Evolutionary conservation across 2,329 filamentous ascomycete species (phyloP), one percentile per base, ranked within the genome.

Genomic region (Raffaelea deltoideospora): DNA sequence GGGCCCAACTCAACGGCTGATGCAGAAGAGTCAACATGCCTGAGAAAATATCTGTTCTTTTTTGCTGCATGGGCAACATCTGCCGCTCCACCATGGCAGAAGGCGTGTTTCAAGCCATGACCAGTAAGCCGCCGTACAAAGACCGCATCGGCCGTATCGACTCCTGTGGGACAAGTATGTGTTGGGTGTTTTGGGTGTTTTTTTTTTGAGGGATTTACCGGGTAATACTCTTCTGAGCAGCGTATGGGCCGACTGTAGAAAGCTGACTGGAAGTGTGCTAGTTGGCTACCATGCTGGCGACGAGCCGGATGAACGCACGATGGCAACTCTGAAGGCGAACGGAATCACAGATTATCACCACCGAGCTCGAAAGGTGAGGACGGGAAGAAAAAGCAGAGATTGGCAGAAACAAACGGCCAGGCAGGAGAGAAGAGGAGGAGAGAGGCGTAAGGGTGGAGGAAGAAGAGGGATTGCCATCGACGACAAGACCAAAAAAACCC

Each of bases 31-130:
- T n/a, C n/a, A n/a, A n/a, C n/a, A 53, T 53, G 50, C 15, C 47
- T 11, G 49, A 53, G 20, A 45, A 47, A 34, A 45, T 83, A 37
- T 86, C 79, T 3, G 80, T 96, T 27, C 72, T 96, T 36, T 96
- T 96, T 54, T 88, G 96, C 48, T 98, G 90, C 60, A 69, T 96
- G 24, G 90, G 90, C 55, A 98, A 98, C 59, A 96, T 96, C 52
- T 98, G 86, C 55, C 68, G 72, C 42, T 94, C 86, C 8, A 83
- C 90, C 23, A 96, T 98, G 90, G 85, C 87, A 32, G 88, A 96
- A 64, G 90, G 83, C 34, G 82, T 94, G 45, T 96, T 98, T 61
- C 74, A 76, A 40, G 72, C 77, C 41, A 61, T 90, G 29, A 69
- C 69, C 29, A 65, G 70, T 46, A 70, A 78, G 47, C 59, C 69